A percentile compares a stretch with the other conserved stretches of the same genome.
Evolutionary conservation across 305 asterid genomes (phyloP).

Genomic region (Fraxinus platypoda): DNA sequence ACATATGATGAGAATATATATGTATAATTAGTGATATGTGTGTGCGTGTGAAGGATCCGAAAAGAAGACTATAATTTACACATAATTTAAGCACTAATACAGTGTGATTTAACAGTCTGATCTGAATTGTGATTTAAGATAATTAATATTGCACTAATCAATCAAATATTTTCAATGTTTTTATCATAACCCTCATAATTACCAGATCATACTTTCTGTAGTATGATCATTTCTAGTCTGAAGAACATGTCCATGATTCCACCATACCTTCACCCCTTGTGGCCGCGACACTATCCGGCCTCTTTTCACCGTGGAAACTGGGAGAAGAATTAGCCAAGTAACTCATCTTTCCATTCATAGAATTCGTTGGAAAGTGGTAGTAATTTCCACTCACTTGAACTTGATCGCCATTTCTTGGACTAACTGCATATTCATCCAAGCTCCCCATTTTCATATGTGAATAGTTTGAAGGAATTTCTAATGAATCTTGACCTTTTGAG

Average conservation of each 20-base stretch:
- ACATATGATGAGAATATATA: constrained; percentile 11
- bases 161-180: constrained; percentile 21
- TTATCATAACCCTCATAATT: constrained; percentile 41
- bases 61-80: constrained; percentile 50
- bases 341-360: constrained; percentile 22
- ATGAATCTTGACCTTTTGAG: constrained; percentile 25
- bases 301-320: constrained; percentile 31
- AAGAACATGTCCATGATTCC: constrained; percentile 69
- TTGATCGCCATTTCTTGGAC: constrained; percentile 10
- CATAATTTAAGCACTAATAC: constrained; percentile 38
- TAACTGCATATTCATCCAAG: constrained; percentile 23
- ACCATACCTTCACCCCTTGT: constrained; percentile 56
- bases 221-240: constrained; percentile 54
- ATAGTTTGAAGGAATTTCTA: constrained; percentile 24
- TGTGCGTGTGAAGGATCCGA: constrained; percentile 16
- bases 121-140: constrained; percentile 36
- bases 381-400: constrained; percentile 21
- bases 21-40: background rate
- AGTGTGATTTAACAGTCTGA: constrained; percentile 24
- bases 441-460: constrained; percentile 18
- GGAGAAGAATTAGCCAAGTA: constrained; percentile 22
- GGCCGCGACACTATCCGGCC: constrained; percentile 29
- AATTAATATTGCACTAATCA: constrained; percentile 32
- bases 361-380: constrained; percentile 9
- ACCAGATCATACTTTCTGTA: constrained; percentile 30